Base-by-base conservation (phyloP, 345 rosid genomes). In the Salix udensis region DNA sequence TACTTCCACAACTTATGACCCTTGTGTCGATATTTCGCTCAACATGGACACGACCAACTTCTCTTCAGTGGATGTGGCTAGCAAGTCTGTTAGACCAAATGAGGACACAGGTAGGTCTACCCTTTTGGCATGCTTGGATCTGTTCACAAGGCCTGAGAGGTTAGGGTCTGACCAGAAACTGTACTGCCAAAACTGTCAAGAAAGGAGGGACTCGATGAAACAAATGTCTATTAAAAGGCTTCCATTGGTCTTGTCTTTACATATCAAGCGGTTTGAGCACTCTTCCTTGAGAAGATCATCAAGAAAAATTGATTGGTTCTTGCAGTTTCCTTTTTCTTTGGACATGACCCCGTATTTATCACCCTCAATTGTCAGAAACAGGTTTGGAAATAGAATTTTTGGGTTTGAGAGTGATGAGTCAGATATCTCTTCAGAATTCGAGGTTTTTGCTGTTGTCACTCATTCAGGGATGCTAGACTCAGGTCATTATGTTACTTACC, bases 121-220 rank as follows among this genome's bases (percentile, higher is more conserved):
- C 23, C 83, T 80, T 48, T 76, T 70, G 10, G 73, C 79, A 48
- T 80, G 79, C 50, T 72, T 80, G 76, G 83, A 80, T 71, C 44
- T 80, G 76, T 80, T 80, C 73, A 80, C 83, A 13, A 80, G 73
- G 83, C 83, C 83, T 44, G 83, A 80, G 64, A 80, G 65, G 70
- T 44, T 80, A 73, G 79, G 79, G 12, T 76, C 79, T 31, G 83
- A 80, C 34, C 76, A 80, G 72, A 80, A 75, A 72, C 77, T 72
- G 67, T 80, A 71, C 60, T 80, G 83, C 55, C 73, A 76, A 60
- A 80, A 76, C 28, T 80, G 83, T 80, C 50, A 76, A 67, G 79
- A 80, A 67, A 76, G 76, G 71, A 67, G 65, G 53, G 83, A 76
- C 65, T 76, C 79, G 2, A 60, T 42, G 68, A 80, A 80, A 58